Base-by-base conservation (phyloP, 2,329 filamentous ascomycete species). In the Aaosphaeria pasadenensis region DNA sequence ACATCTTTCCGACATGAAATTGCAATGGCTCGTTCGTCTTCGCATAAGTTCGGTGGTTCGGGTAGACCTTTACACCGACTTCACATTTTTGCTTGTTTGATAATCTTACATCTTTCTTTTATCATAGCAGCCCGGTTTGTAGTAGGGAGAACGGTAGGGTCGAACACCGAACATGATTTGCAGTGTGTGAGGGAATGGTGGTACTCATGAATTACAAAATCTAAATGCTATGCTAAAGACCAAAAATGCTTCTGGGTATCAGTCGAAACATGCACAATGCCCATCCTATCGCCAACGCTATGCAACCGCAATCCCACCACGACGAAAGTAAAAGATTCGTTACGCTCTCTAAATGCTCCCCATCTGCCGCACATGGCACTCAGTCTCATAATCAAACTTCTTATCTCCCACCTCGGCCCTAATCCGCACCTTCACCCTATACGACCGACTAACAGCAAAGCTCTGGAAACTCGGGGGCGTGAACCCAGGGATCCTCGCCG, bases 391-490 rank as follows among this genome's bases (percentile, higher is more conserved):
- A 35, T 51, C 55, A 51, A 60, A 63, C 42, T 51, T 53, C 55
- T 59, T 60, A 36, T 49, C 60, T 11, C 40, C 58, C 38, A 56
- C 24, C 39, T 57, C 54, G 2, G 56, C 33, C 6, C 40, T 48
- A 13, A 59, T 11, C 47, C 50, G 56, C 1, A 54, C 48, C 47
- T 56, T 62, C 2, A 63, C 30, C 42, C 53, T 48, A 51, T 64
- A 64, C 7, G 13, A 35, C 33, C 60, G 47, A 11, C 44, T 48
- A 31, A 64, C 52, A 4, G 60, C 62, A 49, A 61, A 64, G 32
- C 55, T 57, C 33, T 42, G 41, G 35, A 64, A 64, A 33, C 53
- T 57, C 33, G 62, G 57, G 5, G 55, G 39, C 39, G 51, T 60
- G n/a, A 38, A 45, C 1, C 59, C 51, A 7, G 62, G 60, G 5